phyloP scores from a whole-genome alignment of 768 basidiomycete species.

The Mycena capillaripes region DNA sequence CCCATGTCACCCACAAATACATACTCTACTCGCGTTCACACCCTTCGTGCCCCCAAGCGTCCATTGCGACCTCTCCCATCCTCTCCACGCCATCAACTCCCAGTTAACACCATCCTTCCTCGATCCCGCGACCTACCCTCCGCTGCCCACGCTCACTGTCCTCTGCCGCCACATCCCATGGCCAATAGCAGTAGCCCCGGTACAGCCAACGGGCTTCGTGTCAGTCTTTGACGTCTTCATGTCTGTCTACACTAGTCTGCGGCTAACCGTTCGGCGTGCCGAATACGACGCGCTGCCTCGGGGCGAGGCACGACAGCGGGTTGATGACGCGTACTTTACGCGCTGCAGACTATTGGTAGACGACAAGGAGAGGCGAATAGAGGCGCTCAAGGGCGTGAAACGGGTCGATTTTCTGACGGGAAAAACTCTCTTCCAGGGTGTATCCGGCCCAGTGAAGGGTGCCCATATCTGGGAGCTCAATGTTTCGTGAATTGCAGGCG shows the following conservation, averaged over 20 bases:
- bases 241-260: constrained; percentile 26
- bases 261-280: constrained; percentile 10
- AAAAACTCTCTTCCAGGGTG: constrained; percentile 29
- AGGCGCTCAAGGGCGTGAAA: constrained; percentile 33
- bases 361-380: constrained; percentile 8
- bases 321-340: constrained; percentile 28
- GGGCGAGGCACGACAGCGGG: constrained; percentile 1
- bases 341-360: constrained; percentile 9
- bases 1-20: constrained; percentile 52
- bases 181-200: constrained; percentile 9
- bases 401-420: constrained; percentile 30
- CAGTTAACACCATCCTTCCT: constrained; percentile 27
- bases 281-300: constrained; percentile 30
- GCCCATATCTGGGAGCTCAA: constrained; percentile 31
- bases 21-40: constrained; percentile 49
- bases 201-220: constrained; percentile 16
- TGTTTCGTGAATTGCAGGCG: constrained; percentile 13
- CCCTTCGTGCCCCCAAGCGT: constrained; percentile 24
- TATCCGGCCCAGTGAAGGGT: constrained; percentile 27
- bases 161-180: constrained; percentile 26
- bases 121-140: constrained; percentile 32
- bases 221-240: constrained; percentile 33
- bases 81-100: constrained; percentile 22
- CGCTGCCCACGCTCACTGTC: constrained; percentile 19
- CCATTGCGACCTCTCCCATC: constrained; percentile 24